Conservation (phyloP, 2,329 filamentous ascomycete genomes). For the Trichophaea hybrida region DNA sequence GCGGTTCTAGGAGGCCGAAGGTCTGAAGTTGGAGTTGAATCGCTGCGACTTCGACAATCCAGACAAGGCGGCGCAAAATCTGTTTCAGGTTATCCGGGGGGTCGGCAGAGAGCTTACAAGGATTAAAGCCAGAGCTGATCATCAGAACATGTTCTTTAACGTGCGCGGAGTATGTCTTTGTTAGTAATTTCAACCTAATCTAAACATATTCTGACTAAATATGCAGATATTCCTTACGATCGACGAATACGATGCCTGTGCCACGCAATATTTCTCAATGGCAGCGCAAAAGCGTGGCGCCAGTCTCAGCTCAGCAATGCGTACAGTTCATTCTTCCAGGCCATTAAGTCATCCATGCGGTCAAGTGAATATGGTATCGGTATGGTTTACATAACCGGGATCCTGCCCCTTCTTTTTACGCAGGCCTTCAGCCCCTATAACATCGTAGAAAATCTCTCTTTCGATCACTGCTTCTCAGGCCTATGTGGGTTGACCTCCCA, state of each 20-base stretch:
- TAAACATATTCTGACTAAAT: neutral
- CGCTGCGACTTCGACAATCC: neutral
- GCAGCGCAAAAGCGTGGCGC: neutral
- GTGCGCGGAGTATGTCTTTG: neutral
- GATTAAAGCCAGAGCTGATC: neutral
- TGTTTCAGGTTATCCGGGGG: neutral
- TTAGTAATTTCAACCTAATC: neutral
- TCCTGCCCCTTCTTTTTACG: neutral
- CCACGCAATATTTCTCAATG: neutral
- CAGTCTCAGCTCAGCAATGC: neutral
- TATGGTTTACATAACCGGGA: neutral
- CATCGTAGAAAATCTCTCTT: neutral
- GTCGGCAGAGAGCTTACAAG: neutral
- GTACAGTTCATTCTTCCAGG: neutral
- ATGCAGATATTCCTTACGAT: neutral
- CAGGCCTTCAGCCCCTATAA: neutral
- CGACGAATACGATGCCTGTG: neutral
- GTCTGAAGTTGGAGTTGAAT: neutral
- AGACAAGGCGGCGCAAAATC: neutral
- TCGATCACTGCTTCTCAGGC: neutral
- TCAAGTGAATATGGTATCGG: neutral
- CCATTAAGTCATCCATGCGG: neutral
- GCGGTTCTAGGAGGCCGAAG: neutral
- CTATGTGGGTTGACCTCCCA: neutral
- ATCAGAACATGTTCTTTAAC: neutral